These are phyloP conservation scores for Hortaea sp. DNA, from an alignment of 2,329 filamentous ascomycete genomes.

Conservation along the genomic window DNA sequence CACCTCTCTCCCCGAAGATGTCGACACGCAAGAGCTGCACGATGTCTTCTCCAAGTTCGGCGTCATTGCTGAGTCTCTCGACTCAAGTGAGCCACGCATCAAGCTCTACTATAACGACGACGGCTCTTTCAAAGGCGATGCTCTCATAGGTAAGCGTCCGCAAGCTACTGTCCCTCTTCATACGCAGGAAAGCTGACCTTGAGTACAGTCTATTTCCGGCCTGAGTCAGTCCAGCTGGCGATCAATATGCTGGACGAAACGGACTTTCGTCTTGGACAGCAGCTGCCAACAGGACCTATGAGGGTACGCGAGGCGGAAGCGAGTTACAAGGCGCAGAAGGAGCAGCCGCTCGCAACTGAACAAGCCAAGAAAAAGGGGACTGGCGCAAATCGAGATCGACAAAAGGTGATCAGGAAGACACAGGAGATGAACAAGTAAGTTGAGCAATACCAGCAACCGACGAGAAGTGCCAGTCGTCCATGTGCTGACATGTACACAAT, in stretches of 20 bases:
- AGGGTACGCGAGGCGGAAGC: slow-evolving; percentile 74
- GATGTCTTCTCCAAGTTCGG: slow-evolving; percentile 80
- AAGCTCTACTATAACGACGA: slow-evolving; percentile 80
- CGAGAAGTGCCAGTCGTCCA: too few species aligned
- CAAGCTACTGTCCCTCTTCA: neutral
- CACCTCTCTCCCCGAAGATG: slow-evolving; percentile 73
- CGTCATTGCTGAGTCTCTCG: slow-evolving; percentile 88
- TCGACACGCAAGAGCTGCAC: slow-evolving; percentile 68
- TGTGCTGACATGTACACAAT: slow-evolving; percentile 4
- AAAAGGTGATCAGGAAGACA: slow-evolving; percentile 79
- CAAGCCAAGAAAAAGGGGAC: slow-evolving; percentile 34
- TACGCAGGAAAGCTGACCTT: too few species aligned
- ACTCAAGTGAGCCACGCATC: slow-evolving; percentile 76
- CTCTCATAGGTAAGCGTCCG: slow-evolving; percentile 47
- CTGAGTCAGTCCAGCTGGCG: slow-evolving; percentile 81
- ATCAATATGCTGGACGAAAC: slow-evolving; percentile 73
- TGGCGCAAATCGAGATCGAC: slow-evolving; percentile 46
- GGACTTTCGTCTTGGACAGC: slow-evolving; percentile 60
- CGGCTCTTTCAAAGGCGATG: slow-evolving; percentile 87
- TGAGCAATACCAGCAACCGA: neutral
- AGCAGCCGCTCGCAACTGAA: slow-evolving; percentile 34
- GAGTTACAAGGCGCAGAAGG: slow-evolving; percentile 82
- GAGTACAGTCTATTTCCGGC: slow-evolving; percentile 70
- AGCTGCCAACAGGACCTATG: slow-evolving; percentile 52
- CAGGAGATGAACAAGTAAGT: slow-evolving; percentile 66